phyloP scores from a whole-genome alignment of 1,139 yeast species.

The Magnusiomyces paraingens region DNA sequence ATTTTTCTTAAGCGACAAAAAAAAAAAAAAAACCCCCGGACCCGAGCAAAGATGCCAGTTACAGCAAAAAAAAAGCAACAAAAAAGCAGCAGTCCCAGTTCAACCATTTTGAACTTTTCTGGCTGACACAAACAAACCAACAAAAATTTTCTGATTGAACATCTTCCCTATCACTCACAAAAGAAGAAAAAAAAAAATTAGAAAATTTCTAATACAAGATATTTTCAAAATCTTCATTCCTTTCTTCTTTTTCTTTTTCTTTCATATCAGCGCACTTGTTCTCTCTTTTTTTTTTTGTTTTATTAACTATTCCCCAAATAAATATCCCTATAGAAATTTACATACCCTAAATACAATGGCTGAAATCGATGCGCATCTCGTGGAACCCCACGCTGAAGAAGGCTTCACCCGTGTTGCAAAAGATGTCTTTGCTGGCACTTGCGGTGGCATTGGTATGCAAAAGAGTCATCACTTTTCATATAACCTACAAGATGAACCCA shows the following conservation, averaged over 20 bases:
- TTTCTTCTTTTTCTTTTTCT: background rate
- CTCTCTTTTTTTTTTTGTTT: background rate
- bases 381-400: conserved; percentile 32
- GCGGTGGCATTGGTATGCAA: conserved; percentile 62
- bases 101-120: no score
- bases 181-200: background rate
- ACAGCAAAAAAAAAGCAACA: no score
- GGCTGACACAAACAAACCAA: no score
- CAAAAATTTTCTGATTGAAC: no score
- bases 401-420: conserved; percentile 51
- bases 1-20: no score
- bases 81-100: no score
- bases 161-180: no score
- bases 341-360: conserved; percentile 22
- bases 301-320: background rate
- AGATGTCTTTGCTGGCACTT: conserved; percentile 83
- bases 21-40: no score
- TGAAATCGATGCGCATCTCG: conserved; percentile 29
- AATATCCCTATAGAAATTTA: background rate
- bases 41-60: no score
- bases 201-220: background rate
- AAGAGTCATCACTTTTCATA: background rate
- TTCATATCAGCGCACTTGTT: background rate
- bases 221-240: background rate
- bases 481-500: no score